phyloP scores from a whole-genome alignment of 805 yeast species.

The Nakazawaea wyomingensis region DNA sequence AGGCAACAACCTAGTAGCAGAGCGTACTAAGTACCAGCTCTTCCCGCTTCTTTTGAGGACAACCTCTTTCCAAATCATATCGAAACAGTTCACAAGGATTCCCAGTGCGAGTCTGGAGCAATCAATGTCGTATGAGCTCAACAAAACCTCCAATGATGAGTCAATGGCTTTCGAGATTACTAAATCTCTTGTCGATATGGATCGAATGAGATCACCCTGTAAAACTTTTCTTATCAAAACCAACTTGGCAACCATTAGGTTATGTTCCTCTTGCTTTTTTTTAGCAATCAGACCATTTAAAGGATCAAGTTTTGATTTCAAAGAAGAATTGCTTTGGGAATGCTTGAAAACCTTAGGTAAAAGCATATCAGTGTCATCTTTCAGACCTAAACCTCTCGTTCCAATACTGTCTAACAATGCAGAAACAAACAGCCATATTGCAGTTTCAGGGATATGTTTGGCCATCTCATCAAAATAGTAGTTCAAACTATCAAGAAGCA shows the following conservation, averaged over 20 bases:
- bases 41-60: slow-evolving; percentile 19
- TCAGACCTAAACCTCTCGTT: slow-evolving; percentile 47
- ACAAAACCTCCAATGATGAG: slow-evolving; percentile 56
- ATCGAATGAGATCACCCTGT: slow-evolving; percentile 31
- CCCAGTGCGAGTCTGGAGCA: slow-evolving; percentile 62
- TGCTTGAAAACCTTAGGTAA: background rate
- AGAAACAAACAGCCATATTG: slow-evolving; percentile 36
- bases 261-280: slow-evolving; percentile 46
- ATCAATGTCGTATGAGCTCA: slow-evolving; percentile 48
- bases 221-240: slow-evolving; percentile 54
- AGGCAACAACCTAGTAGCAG: slow-evolving; percentile 49
- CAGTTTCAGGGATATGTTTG: slow-evolving; percentile 31
- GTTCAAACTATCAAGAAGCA: slow-evolving; percentile 56
- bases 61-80: slow-evolving; percentile 26
- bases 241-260: slow-evolving; percentile 51
- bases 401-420: slow-evolving; percentile 50
- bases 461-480: slow-evolving; percentile 43
- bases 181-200: slow-evolving; percentile 25
- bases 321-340: background rate
- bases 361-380: slow-evolving; percentile 24
- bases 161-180: slow-evolving; percentile 43
- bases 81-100: slow-evolving; percentile 37
- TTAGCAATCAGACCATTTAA: slow-evolving; percentile 26
- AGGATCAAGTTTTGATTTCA: slow-evolving; percentile 14
- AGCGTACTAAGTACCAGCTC: slow-evolving; percentile 34